Base-by-base conservation (phyloP, 208 protist species). In the Acanthamoeba divionensis region DNA sequence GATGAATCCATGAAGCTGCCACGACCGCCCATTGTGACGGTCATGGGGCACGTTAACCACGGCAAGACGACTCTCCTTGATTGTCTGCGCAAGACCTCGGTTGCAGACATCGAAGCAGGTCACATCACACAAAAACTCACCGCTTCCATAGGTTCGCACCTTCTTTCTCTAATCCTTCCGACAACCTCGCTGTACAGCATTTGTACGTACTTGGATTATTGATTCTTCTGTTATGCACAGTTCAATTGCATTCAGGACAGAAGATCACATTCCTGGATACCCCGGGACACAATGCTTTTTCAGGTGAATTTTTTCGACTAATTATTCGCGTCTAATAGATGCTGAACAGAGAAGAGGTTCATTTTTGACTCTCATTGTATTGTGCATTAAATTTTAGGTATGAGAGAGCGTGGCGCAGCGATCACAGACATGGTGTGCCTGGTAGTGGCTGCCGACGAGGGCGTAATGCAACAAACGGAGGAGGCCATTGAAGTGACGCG, bases 41-140 rank as follows among this genome's bases (percentile, higher is more conserved):
- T 99, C 52, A 99, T 99, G 97, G 98, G 98, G 29, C 98, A 99
- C 92, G 98, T 99, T 45, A 98, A 99, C 91, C 98, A 99, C 83
- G 98, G 98, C 75, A 99, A 99, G 93, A 99, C 98, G 21, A 98
- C 97, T 26, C 93, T 99, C 44, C 95, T 99, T 13, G 98, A 99
- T 87, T 94, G 94, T 73, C 92, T 99, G 41, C 95, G 98, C 12
- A 95, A 97, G 33, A 96, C 97, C 3, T 97, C 97, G 63, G 96
- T 99, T 3, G 98, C 96, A 0, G 94, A 95, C 0, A 89, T 93
- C 4, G 98, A 99, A 95, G 98, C 97, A 7, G 98, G 98, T 52
- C 97, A 98, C 36, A 99, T 99, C 90, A 99, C 98, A 41, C 98
- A 99, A 91, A 96, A 97, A 89, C 97, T 99, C 77, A 98, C 97